Conservation (phyloP, 2,329 filamentous ascomycete species). For the Teratosphaeriaceae sp. region DNA sequence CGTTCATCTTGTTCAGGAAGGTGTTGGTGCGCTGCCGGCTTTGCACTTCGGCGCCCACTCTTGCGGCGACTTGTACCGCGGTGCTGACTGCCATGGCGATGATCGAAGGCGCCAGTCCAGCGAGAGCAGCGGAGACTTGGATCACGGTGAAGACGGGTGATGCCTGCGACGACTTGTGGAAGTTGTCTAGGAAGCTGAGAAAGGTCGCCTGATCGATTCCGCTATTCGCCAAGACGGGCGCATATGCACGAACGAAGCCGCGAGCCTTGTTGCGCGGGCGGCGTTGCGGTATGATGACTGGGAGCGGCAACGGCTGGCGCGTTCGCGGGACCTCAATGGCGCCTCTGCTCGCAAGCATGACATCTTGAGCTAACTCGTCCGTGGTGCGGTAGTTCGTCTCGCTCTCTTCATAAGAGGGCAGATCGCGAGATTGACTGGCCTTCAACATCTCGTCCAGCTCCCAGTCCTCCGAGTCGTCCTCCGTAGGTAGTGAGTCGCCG, state of each 20-base stretch:
- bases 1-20: constrained; percentile 52
- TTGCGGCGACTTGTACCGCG: constrained; percentile 38
- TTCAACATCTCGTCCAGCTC: constrained; percentile 24
- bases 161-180: constrained; percentile 39
- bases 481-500: constrained; percentile 12
- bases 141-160: constrained; percentile 27
- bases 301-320: constrained; percentile 30
- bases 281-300: constrained; percentile 48
- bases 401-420: constrained; percentile 25
- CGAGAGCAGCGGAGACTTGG: constrained; percentile 29
- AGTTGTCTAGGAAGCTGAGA: constrained; percentile 42
- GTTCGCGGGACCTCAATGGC: neutral
- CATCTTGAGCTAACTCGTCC: constrained; percentile 19
- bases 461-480: constrained; percentile 27
- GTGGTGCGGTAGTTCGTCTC: constrained; percentile 12
- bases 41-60: constrained; percentile 37
- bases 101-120: constrained; percentile 34
- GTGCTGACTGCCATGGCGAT: constrained; percentile 40
- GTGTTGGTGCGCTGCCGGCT: constrained; percentile 39
- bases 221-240: constrained; percentile 39
- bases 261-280: constrained; percentile 43
- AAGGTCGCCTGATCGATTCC: constrained; percentile 46
- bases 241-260: constrained; percentile 50
- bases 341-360: constrained; percentile 11
- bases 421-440: constrained; percentile 13